phyloP scores from a whole-genome alignment of 164 flowering plant genomes.

The Santalum album region DNA sequence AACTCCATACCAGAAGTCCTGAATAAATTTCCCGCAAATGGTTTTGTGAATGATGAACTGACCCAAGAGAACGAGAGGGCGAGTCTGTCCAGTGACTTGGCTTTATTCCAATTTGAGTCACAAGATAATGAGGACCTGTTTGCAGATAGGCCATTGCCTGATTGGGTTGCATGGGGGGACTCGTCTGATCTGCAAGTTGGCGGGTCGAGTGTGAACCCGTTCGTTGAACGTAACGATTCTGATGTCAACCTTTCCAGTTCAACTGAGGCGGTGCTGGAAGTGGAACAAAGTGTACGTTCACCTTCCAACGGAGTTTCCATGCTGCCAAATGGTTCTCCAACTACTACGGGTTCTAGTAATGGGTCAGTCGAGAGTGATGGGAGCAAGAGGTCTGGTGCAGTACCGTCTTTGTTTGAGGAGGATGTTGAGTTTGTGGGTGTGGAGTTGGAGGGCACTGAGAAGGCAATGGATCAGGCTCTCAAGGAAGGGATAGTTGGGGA shows the following conservation, averaged over 20 bases:
- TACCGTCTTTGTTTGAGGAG: slow-evolving; percentile 70
- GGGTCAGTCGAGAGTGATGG: slow-evolving; percentile 19
- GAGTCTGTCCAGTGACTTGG: slow-evolving; percentile 26
- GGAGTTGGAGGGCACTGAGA: slow-evolving; percentile 77
- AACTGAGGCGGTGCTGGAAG: slow-evolving; percentile 9
- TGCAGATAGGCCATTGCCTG: slow-evolving; percentile 54
- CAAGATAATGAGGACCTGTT: slow-evolving; percentile 34
- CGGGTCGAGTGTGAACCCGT: slow-evolving; percentile 56
- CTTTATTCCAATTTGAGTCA: slow-evolving; percentile 38
- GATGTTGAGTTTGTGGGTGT: slow-evolving; percentile 93
- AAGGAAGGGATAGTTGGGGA: slow-evolving; percentile 93
- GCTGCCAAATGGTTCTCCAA: slow-evolving; percentile 40
- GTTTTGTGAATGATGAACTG: slow-evolving; percentile 15
- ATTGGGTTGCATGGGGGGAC: slow-evolving; percentile 81
- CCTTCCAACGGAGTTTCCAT: slow-evolving; percentile 24
- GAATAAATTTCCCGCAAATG: slow-evolving; percentile 14
- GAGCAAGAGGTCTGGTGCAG: slow-evolving; percentile 26
- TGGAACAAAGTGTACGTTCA: slow-evolving; percentile 10
- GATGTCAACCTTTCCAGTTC: slow-evolving; percentile 11
- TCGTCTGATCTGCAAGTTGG: slow-evolving; percentile 46
- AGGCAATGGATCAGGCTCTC: slow-evolving; percentile 86
- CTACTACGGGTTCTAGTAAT: slow-evolving; percentile 22
- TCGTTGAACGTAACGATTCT: slow-evolving; percentile 27
- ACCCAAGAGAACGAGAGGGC: slow-evolving; percentile 17
- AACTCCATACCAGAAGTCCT: slow-evolving; percentile 22